Base-by-base conservation (phyloP, 176 grass and related monocot species). In the Thinopyrum elongatum region DNA sequence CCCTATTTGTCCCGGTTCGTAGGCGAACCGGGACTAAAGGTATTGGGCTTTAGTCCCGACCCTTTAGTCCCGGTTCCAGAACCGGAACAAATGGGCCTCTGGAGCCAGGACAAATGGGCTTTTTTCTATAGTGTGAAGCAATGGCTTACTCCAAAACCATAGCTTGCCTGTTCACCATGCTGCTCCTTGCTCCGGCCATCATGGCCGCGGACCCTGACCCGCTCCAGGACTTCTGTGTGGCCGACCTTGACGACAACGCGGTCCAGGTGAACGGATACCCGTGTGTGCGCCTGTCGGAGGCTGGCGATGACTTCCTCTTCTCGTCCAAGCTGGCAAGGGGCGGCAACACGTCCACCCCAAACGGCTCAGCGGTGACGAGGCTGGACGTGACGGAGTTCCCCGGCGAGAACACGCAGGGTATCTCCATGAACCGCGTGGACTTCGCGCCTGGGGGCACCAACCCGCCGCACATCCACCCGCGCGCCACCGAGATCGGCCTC, bases 361-460 rank as follows among this genome's bases (percentile, higher is more conserved):
- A 87, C 46, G 90, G 90, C 17, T 86, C 90, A 51, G 66, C 66
- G 4, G 66, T 70, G 31, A 70, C 66, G 31, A 21, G 66, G 31
- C 16, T 70, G 17, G 66, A 70, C 71, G 86, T 90, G 10, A 87
- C 76, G 33, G 1, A 76, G 30, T 84, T 85, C 14, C 80, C 93
- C 17, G 93, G 88, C 49, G 26, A 87, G 12, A 92, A 95, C 90
- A 95, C 90, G 14, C 93, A 90, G 8, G 93, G 88, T 63, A 4
- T 92, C 6, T 92, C 93, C 76, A 92, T 95, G 88, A 95, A 95
- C 88, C 93, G 93, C 7, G 90, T 95, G 19, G 90, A 95, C 78
- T 74, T 92, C 70, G 90, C 87, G 2, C 74, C 86, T 2, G 93
- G 93, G 13, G 90, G 93, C 36, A 65, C 82, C 42, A 95, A 90